Base-by-base conservation (phyloP, 371 early-diverging fungal species). In the Apophysomyces variabilis region DNA sequence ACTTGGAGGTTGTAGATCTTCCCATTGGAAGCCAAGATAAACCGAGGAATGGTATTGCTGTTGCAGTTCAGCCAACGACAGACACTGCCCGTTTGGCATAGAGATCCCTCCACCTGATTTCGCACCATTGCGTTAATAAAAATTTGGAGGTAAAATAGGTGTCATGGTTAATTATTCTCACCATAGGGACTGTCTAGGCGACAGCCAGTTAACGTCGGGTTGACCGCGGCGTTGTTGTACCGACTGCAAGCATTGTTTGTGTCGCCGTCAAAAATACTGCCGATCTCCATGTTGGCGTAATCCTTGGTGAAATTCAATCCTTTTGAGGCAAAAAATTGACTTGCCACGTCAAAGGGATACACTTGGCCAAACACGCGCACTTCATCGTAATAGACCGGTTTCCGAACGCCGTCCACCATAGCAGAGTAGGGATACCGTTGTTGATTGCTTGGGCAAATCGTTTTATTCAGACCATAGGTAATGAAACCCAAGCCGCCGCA, bases 401-500 rank as follows among this genome's bases (percentile, higher is more conserved):
- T 73, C 58, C 74, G 74, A 5, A 32, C 56, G 46, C 81, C 78
- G 47, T 72, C 62, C 0, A 68, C 21, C 11, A 57, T 16, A 1
- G 57, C 38, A 1, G 79, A 74, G 39, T 79, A 83, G 26, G 80
- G 73, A 56, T 66, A 69, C 16, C 67, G 69, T 16, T 60, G 45
- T 14, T 50, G 41, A 5, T 70, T 45, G 3, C 61, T 61, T 12
- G 84, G 80, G 70, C 90, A 89, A 4, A 89, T 66, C 32, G 83
- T 76, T 26, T 76, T 60, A 38, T 79, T 76, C 26, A 89, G 70
- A 57, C 87, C 90, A 69, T 89, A 91, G 41, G 91, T 92, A 57
- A 94, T 70, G 68, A 89, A 92, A 37, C 88, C 90, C 14, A 94
- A 79, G 0, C 79, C 61, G 16, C 79, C 84, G 68, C 92, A 92